phyloP scores from a whole-genome alignment of 495 filamentous ascomycete genomes.

The Penicillium fimorum region DNA sequence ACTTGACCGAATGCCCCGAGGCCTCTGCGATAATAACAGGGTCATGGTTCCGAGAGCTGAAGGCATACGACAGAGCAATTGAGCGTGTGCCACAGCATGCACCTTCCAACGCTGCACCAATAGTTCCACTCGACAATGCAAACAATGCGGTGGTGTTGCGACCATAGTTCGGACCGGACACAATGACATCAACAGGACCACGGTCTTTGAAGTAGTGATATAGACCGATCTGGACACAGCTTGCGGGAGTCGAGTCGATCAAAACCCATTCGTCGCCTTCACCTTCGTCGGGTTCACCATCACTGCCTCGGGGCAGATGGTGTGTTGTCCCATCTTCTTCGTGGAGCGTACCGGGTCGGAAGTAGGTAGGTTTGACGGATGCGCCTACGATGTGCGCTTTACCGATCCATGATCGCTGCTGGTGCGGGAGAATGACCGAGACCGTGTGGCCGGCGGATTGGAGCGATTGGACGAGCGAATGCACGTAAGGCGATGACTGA shows the following conservation, averaged over 20 bases:
- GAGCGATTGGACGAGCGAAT: conserved; percentile 76
- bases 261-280: conserved; percentile 87
- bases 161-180: conserved; percentile 93
- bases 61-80: conserved; percentile 85
- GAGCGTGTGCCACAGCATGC: conserved; percentile 75
- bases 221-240: conserved; percentile 85
- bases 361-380: conserved; percentile 84
- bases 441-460: conserved; percentile 77
- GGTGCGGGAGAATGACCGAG: conserved; percentile 85
- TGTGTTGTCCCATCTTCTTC: conserved; percentile 67
- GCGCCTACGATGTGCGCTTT: conserved; percentile 93
- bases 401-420: conserved; percentile 94
- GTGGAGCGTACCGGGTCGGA: conserved; percentile 64
- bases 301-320: conserved; percentile 50
- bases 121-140: conserved; percentile 81
- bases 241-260: conserved; percentile 83
- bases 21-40: conserved; percentile 73
- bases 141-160: conserved; percentile 92
- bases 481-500: conserved; percentile 88
- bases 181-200: conserved; percentile 78
- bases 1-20: conserved; percentile 60
- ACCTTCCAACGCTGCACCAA: conserved; percentile 89
- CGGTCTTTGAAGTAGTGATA: conserved; percentile 81
- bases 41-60: conserved; percentile 78
- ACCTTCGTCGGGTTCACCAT: conserved; percentile 57